Evolutionary conservation across 352 stramenopile species (phyloP).

Genomic region (Bremia lactucae): DNA sequence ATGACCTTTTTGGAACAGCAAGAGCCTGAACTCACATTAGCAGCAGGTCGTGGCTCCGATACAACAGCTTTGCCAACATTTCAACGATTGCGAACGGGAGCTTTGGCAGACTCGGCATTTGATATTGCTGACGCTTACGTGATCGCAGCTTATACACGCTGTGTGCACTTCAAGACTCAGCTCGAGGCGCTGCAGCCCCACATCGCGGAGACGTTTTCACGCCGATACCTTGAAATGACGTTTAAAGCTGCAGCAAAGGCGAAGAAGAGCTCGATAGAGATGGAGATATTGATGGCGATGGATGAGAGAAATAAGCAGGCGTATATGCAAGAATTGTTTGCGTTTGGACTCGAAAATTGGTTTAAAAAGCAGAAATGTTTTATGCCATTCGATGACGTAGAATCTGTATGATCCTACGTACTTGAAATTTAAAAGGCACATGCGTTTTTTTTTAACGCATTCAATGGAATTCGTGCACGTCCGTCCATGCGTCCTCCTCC

Average conservation of each 20-base stretch:
- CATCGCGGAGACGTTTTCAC: slow-evolving; percentile 28
- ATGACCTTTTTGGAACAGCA: slow-evolving; percentile 47
- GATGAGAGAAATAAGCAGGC: slow-evolving; percentile 14
- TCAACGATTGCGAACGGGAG: slow-evolving; percentile 25
- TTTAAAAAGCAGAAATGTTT: slow-evolving; percentile 31
- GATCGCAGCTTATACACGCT: slow-evolving; percentile 58
- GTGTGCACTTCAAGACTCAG: slow-evolving; percentile 35
- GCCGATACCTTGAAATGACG: slow-evolving; percentile 34
- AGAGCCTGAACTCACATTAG: slow-evolving; percentile 23
- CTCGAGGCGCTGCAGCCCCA: slow-evolving; percentile 15
- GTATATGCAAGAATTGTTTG: slow-evolving; percentile 36
- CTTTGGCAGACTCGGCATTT: slow-evolving; percentile 41
- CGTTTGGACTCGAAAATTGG: slow-evolving; percentile 42
- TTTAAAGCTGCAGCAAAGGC: slow-evolving; percentile 12
- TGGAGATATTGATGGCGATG: slow-evolving; percentile 28
- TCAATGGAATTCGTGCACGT: slow-evolving; percentile 94
- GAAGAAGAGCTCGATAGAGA: slow-evolving; percentile 29
- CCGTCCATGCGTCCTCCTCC: slow-evolving; percentile 89
- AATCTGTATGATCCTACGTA: not conserved
- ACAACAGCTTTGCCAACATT: slow-evolving; percentile 12
- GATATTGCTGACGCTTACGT: slow-evolving; percentile 79
- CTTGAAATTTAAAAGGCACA: slow-evolving; percentile 20
- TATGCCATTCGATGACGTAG: not conserved
- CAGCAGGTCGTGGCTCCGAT: slow-evolving; percentile 3
- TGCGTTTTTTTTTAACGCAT: slow-evolving; percentile 6